phyloP scores from a whole-genome alignment of 208 protist species.

The Wallacemonas sp. region DNA sequence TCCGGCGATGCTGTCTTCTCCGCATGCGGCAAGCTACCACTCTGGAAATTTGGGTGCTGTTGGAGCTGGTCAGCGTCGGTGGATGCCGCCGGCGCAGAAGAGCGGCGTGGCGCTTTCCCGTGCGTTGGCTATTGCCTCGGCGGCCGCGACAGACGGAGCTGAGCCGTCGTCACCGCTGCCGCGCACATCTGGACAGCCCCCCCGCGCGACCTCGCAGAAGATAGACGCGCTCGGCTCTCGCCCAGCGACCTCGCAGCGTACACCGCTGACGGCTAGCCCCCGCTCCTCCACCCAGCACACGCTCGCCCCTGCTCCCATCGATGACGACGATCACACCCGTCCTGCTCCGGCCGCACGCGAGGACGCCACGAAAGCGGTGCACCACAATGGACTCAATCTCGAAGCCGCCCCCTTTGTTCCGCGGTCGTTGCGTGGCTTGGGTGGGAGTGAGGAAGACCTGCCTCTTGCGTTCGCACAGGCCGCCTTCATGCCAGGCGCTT shows the following conservation, averaged over 20 bases:
- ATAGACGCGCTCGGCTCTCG: too few species aligned
- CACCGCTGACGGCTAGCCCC: neutral
- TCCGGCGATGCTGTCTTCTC: too few species aligned
- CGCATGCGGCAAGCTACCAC: too few species aligned
- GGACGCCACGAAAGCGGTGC: neutral
- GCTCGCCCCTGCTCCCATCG: neutral
- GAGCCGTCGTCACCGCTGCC: too few species aligned
- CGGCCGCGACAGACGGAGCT: neutral
- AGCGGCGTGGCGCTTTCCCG: neutral
- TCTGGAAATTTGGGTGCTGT: neutral
- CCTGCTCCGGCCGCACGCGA: neutral
- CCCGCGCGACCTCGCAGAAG: too few species aligned
- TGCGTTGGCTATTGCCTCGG: neutral
- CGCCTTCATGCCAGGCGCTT: too few species aligned
- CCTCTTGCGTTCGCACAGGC: too few species aligned
- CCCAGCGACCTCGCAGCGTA: too few species aligned
- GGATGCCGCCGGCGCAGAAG: neutral
- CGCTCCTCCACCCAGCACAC: neutral
- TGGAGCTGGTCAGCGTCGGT: neutral
- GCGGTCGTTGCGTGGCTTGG: slow-evolving; percentile 7
- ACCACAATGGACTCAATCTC: neutral
- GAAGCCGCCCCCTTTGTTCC: slow-evolving; percentile 9
- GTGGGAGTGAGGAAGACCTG: neutral
- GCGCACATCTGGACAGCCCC: too few species aligned
- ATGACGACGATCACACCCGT: neutral